Evolutionary conservation across 306 rosid genomes (phyloP), one percentile per base, ranked within the genome.

Genomic region (Mucuna pruriens): DNA sequence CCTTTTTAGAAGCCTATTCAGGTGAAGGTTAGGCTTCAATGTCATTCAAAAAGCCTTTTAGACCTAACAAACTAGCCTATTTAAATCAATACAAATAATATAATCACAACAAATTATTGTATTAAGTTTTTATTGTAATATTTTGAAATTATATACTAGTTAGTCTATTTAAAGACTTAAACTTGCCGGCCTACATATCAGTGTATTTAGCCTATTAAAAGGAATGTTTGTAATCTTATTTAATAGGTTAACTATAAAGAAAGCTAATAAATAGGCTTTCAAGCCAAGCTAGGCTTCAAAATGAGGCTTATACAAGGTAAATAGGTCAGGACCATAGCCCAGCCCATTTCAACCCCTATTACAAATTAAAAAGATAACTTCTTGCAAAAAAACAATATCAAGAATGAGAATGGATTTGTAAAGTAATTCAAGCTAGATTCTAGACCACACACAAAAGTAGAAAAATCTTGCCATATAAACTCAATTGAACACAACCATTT

Each of bases 401-500:
- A 61, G 61, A 61, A 61, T 10, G 71, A 42, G 34, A 76, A 76
- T 2, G 20, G 33, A 31, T 62, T 29, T 29, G 25, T 11, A 29
- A 44, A 42, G 71, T 44, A 17, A 51, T 29, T 29, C 34, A 67
- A 40, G 20, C 52, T 29, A 49, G 52, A 65, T 64, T 63, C 55
- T 77, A 77, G 31, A 64, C 4, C 26, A 12, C 74, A 64, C 38
- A 31, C n/a, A n/a, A n/a, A 13, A 58, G 54, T 51, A 63, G 8
- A 57, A 67, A 79, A 67, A 57, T 34, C 54, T 19, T 15, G 11
- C 51, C 79, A 17, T 19, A 22, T 44, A 46, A 46, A 70, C 40
- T 44, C 9, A 20, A 55, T 12, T 33, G 44, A 55, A 69, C 60
- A 83, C 51, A 64, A 46, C 58, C 64, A 74, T 29, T 69, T 39